A percentile compares a stretch with the other conserved stretches of the same genome.
Conservation (phyloP, 2,329 filamentous ascomycete genomes). For the Daldinia eschscholtzii region DNA sequence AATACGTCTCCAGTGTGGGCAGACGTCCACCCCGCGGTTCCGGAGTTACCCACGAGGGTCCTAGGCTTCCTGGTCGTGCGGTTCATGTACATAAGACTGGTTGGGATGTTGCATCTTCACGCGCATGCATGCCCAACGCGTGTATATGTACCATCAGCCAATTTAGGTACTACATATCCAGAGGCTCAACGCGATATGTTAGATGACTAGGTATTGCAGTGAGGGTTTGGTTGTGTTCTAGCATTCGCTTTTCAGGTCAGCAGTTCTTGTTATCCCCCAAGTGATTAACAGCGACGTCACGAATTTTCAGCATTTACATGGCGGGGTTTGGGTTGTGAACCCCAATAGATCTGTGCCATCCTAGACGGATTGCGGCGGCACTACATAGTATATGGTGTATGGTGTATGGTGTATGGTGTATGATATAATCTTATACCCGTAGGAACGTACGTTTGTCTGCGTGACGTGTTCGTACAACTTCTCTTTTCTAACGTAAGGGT, state of each 20-base stretch:
- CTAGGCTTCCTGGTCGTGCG: constrained; percentile 10
- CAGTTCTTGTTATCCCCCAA: not conserved
- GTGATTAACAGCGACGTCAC: not conserved
- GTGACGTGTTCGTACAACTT: constrained; percentile 23
- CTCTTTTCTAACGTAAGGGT: not conserved
- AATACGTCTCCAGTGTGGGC: constrained; percentile 22
- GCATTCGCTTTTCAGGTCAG: no score
- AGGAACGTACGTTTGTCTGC: constrained; percentile 16
- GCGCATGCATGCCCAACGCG: constrained; percentile 21
- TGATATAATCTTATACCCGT: constrained; percentile 12
- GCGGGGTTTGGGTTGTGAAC: constrained; percentile 10
- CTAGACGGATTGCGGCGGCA: not conserved
- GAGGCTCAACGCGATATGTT: constrained; percentile 28
- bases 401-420: no score
- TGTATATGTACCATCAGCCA: not conserved
- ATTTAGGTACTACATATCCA: constrained; percentile 7
- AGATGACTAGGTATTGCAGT: not conserved
- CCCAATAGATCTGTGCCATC: constrained; percentile 40
- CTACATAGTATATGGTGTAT: no score
- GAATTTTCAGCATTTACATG: not conserved
- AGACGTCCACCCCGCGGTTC: constrained; percentile 38
- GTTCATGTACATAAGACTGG: constrained; percentile 24
- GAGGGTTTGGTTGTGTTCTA: not conserved
- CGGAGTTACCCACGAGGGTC: constrained; percentile 40
- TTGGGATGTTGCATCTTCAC: constrained; percentile 37